Conservation (phyloP, 1,284 basidiomycete genomes). For the Sanguinoderma infundibulare region DNA sequence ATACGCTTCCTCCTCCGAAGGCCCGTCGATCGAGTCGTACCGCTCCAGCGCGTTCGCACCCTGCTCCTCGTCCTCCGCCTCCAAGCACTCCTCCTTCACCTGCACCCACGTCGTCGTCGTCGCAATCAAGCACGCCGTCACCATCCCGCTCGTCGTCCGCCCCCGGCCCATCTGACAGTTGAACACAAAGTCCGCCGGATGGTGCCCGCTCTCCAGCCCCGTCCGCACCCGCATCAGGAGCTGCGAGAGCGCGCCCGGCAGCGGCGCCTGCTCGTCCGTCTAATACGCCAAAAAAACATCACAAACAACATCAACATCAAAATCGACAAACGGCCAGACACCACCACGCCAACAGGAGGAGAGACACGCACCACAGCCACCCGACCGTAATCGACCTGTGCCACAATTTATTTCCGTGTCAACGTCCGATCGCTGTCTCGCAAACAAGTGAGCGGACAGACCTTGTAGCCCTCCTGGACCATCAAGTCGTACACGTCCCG, state of each 20-base stretch:
- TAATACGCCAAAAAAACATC: too few relatives aligned
- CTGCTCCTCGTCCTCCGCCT: constrained; percentile 40
- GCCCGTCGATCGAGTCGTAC: constrained; percentile 76
- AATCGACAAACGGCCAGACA: constrained; percentile 1
- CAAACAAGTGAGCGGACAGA: constrained; percentile 36
- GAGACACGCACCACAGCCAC: constrained; percentile 75
- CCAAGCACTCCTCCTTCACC: constrained; percentile 36
- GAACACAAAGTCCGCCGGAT: constrained; percentile 81
- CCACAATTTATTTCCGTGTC: too few relatives aligned
- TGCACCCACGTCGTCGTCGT: constrained; percentile 71
- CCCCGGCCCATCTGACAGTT: constrained; percentile 89
- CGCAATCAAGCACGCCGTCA: constrained; percentile 86
- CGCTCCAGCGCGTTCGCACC: constrained; percentile 42
- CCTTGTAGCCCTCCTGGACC: constrained; percentile 78
- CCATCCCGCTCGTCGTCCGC: constrained; percentile 93
- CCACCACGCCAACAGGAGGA: not conserved
- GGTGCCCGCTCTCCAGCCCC: constrained; percentile 54
- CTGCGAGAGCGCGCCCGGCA: constrained; percentile 83
- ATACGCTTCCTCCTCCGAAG: constrained; percentile 86
- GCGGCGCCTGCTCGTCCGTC: constrained; percentile 96
- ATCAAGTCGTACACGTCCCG: constrained; percentile 83
- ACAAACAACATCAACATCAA: too few relatives aligned
- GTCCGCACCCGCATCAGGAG: constrained; percentile 75
- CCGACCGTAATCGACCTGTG: constrained; percentile 85
- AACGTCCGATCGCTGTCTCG: too few relatives aligned